A percentile compares a stretch with the other conserved stretches of the same genome.
phyloP scores from a whole-genome alignment of 495 filamentous ascomycete species.

The Hypoxylon fuscum region DNA sequence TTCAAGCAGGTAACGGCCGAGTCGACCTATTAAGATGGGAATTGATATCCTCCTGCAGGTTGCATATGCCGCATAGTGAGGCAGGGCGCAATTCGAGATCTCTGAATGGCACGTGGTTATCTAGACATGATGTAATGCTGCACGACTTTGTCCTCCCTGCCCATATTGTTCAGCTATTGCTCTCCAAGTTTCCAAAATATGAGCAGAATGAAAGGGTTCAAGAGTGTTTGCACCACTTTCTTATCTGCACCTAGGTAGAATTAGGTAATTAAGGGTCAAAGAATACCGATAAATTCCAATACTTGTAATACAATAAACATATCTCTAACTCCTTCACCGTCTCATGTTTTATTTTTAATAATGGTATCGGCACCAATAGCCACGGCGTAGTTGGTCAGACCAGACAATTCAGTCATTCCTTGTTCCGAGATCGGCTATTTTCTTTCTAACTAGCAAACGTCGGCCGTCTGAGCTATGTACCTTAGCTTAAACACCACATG shows the following conservation, averaged over 20 bases:
- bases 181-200: too few relatives aligned
- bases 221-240: not conserved
- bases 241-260: too few relatives aligned
- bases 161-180: not conserved
- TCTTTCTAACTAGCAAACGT: constrained; percentile 11
- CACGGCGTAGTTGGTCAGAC: constrained; percentile 19
- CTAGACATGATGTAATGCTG: constrained; percentile 18
- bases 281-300: not conserved
- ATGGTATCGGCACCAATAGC: constrained; percentile 19
- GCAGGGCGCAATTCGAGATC: not conserved
- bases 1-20: not conserved
- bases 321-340: constrained; percentile 5
- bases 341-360: too few relatives aligned
- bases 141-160: not conserved
- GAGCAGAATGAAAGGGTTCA: not conserved
- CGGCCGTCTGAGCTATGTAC: too few relatives aligned
- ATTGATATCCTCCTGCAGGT: constrained; percentile 23
- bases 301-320: not conserved
- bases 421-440: constrained; percentile 36
- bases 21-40: constrained; percentile 13
- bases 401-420: not conserved
- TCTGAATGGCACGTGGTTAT: constrained; percentile 12
- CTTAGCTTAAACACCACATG: constrained; percentile 12
- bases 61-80: not conserved
- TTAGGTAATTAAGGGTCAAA: too few relatives aligned